Percentiles rank a stretch among this genome's conserved stretches.
phyloP scores from a whole-genome alignment of 2,329 filamentous ascomycete genomes.

The Apiospora arundinis region DNA sequence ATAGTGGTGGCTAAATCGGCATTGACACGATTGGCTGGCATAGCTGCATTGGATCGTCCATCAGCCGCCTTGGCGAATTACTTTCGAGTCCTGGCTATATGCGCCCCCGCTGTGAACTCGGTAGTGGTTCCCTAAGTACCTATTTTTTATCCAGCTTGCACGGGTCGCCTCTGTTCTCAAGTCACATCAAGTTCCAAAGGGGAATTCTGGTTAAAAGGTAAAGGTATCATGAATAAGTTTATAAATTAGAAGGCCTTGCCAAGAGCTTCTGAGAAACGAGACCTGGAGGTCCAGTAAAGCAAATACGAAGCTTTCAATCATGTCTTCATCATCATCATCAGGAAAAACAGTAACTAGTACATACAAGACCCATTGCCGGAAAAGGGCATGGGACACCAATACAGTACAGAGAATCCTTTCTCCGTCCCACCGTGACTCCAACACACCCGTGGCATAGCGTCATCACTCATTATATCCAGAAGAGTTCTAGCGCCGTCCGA shows the following conservation, averaged over 20 bases:
- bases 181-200: neutral
- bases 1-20: neutral
- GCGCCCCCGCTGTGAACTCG: conserved; percentile 10
- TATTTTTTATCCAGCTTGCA: neutral
- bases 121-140: neutral
- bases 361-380: conserved; percentile 13
- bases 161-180: neutral
- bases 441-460: neutral
- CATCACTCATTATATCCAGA: conserved; percentile 12
- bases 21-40: neutral
- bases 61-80: conserved; percentile 23
- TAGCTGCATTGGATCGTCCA: neutral
- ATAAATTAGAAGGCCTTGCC: conserved; percentile 12
- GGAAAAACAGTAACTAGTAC: conserved; percentile 12
- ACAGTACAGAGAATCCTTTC: conserved; percentile 15
- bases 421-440: neutral
- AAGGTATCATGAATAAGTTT: conserved; percentile 14
- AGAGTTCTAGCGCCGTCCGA: neutral
- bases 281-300: neutral
- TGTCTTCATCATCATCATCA: conserved; percentile 19
- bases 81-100: conserved; percentile 2
- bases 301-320: conserved; percentile 10
- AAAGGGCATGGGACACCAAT: conserved; percentile 4
- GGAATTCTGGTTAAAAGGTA: neutral
- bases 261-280: neutral